phyloP scores from a whole-genome alignment of 345 rosid species.

The Corymbia maculata region DNA sequence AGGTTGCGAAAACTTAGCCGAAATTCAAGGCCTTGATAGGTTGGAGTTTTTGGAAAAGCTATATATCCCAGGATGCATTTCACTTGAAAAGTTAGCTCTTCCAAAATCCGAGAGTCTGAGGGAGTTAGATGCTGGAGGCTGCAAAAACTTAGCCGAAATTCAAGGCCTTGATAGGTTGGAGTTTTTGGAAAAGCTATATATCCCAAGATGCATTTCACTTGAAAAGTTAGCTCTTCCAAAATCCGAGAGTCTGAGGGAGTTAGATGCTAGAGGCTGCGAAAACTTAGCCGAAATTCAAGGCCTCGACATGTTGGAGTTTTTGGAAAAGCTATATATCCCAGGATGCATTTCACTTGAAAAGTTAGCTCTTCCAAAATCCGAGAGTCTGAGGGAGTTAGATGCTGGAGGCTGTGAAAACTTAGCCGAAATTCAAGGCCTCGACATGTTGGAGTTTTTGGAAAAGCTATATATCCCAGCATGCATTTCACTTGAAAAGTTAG shows the following conservation, averaged over 20 bases:
- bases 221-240: not conserved
- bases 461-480: accelerated
- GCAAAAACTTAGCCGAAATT: not conserved
- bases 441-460: accelerated
- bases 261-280: accelerated
- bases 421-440: accelerated
- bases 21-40: not conserved
- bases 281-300: not conserved
- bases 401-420: not conserved
- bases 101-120: accelerated
- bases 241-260: not conserved
- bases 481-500: not conserved
- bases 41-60: not conserved
- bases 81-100: not conserved
- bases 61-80: not conserved
- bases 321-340: accelerated
- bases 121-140: not conserved
- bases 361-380: not conserved
- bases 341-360: not conserved
- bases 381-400: accelerated
- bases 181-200: accelerated
- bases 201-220: not conserved
- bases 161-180: not conserved
- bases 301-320: accelerated
- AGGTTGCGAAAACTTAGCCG: not conserved